Evolutionary conservation across 2,329 filamentous ascomycete species (phyloP), one percentile per base, ranked within the genome.

Genomic region (Golovinomyces cichoracearum): DNA sequence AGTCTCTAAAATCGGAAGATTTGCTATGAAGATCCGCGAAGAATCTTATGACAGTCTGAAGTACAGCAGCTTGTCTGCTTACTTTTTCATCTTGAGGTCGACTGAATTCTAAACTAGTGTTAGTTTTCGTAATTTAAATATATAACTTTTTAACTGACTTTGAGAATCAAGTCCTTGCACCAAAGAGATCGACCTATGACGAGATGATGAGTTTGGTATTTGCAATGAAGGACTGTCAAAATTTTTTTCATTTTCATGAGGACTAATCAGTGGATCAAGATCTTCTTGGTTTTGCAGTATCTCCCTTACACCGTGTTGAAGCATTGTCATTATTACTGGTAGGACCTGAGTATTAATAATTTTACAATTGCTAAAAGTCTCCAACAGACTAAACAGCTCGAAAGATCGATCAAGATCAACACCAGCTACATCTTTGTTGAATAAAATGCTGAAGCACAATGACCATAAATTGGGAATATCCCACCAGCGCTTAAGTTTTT

Each of bases 401-500:
- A 93, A 80, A 23, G 77, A 70, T 54, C 74, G 71, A 47, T 82
- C 74, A 55, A 85, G 74, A 57, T 86, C 73, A 55, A 86, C 72
- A 45, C 74, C 74, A 1, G 76, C 77, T 42, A 92, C 74, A 58
- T 94, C 85, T 38, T 76, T 71, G 0, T 83, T 85, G 58, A 98
- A 93, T 2, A 98, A 64, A 21, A 95, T 80, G 48, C 83, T 78
- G 62, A 98, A 83, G 58, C 82, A 85, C 40, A 90, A 78, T 0
- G 80, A 77, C 90, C 90, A 95, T 23, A 95, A 64, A 0, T 76
- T 74, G 2, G 85, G 74, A 15, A 85, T 72, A 57, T 83, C 78
- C 88, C 90, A 98, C 76, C 86, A 94, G 57, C 78, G 70, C 58
- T 79, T 84, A 3, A 98, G 65, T 27, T 83, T 74, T 57, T 81